Conservation (phyloP, 768 basidiomycete species). For the Tricholoma sp. region DNA sequence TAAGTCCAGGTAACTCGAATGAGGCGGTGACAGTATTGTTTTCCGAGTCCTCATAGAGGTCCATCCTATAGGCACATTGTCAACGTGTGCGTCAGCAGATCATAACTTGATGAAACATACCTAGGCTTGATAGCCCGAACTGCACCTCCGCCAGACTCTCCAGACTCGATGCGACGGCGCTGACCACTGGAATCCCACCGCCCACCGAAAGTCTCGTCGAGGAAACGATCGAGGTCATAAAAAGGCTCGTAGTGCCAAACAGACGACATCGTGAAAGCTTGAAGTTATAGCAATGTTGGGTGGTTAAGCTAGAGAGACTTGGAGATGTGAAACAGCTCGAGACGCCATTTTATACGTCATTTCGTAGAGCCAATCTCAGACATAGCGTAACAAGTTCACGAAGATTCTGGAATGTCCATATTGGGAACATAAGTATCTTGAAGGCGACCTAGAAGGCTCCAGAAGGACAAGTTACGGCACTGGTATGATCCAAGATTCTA, state of each 20-base stretch:
- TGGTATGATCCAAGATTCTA: too few relatives aligned
- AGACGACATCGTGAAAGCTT: slow-evolving; percentile 12
- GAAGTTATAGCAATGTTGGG: neutral
- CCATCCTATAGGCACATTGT: slow-evolving; percentile 28
- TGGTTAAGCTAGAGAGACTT: neutral
- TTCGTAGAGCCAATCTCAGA: neutral
- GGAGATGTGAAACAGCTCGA: neutral
- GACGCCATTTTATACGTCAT: neutral
- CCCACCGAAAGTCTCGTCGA: slow-evolving; percentile 26
- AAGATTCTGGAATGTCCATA: neutral
- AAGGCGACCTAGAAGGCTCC: too few relatives aligned
- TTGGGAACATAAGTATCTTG: neutral
- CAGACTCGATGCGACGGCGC: neutral
- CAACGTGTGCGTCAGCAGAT: neutral
- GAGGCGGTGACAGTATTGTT: slow-evolving; percentile 39
- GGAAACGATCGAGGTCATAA: slow-evolving; percentile 37
- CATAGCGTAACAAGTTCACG: neutral
- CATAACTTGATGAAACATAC: neutral
- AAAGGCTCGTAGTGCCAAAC: slow-evolving; percentile 32
- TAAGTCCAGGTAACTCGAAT: slow-evolving; percentile 53
- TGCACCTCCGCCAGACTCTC: neutral
- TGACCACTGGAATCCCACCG: slow-evolving; percentile 1
- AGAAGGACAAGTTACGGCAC: too few relatives aligned
- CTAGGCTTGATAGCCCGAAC: slow-evolving; percentile 6
- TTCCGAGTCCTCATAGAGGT: slow-evolving; percentile 39